These are phyloP conservation scores for Podospora comata DNA, from an alignment of 495 filamentous ascomycete genomes.

Conservation along the genomic window DNA sequence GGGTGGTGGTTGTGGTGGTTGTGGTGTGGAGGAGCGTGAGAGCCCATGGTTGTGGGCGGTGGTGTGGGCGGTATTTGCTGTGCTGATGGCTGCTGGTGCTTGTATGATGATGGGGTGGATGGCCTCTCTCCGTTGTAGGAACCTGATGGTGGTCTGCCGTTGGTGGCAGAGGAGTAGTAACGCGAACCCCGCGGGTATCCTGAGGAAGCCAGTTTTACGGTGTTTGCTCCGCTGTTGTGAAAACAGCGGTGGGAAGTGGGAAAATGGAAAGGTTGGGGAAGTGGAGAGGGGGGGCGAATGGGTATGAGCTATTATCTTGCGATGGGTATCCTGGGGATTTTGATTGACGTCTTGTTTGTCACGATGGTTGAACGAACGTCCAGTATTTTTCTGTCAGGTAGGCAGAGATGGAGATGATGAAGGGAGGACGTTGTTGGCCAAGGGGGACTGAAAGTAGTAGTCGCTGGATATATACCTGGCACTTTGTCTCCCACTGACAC, in stretches of 20 bases:
- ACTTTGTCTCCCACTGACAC: not conserved
- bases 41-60: conserved; percentile 7
- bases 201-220: conserved; percentile 9
- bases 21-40: conserved; percentile 11
- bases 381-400: not conserved
- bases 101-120: conserved; percentile 5
- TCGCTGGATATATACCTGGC: not conserved
- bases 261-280: not conserved
- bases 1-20: conserved; percentile 10
- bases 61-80: not conserved
- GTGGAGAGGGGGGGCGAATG: not conserved
- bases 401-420: not conserved
- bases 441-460: not conserved
- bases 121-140: not conserved
- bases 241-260: not conserved
- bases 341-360: not conserved
- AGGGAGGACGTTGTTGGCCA: not conserved
- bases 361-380: not conserved
- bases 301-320: not conserved
- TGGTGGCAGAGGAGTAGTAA: conserved; percentile 3
- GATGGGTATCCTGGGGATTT: not conserved
- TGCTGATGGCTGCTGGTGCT: not conserved
- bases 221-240: not conserved
- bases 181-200: not conserved
- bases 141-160: not conserved